Percentiles rank a stretch among this genome's conserved stretches.
Evolutionary conservation across 2,329 filamentous ascomycete species (phyloP).

Genomic region (Exophiala viscosa): DNA sequence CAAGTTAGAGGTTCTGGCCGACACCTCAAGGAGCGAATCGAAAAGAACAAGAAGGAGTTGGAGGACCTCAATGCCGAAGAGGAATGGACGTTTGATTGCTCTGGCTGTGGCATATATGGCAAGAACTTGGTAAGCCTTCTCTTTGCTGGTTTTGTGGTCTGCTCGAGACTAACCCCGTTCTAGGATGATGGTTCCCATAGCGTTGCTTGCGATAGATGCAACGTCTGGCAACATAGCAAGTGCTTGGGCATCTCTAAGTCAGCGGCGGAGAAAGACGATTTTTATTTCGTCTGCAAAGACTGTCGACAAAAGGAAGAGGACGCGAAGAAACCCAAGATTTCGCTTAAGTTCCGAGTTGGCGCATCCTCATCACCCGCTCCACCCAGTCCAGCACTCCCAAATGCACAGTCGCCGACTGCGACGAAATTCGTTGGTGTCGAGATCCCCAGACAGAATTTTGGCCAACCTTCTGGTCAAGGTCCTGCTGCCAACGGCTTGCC

Average conservation of each 20-base stretch:
- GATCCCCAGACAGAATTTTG: conserved; percentile 1
- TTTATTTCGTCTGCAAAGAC: conserved; percentile 77
- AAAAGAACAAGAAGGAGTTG: conserved; percentile 72
- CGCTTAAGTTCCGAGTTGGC: conserved; percentile 56
- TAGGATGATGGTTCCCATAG: conserved; percentile 89
- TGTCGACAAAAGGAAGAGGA: conserved; percentile 69
- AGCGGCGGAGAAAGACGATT: conserved; percentile 79
- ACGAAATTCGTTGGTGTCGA: conserved; percentile 17
- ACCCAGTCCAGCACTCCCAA: conserved; percentile 15
- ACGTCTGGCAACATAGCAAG: conserved; percentile 94
- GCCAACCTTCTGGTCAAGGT: conserved; percentile 4
- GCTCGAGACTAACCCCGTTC: conserved; percentile 26
- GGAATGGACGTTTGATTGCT: conserved; percentile 91
- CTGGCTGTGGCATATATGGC: conserved; percentile 80
- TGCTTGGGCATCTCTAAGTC: conserved; percentile 76
- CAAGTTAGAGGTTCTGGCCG: conserved; percentile 69
- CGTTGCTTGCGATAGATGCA: conserved; percentile 89
- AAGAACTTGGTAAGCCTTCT: conserved; percentile 61
- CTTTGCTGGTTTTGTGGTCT: background rate
- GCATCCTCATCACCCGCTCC: conserved; percentile 28
- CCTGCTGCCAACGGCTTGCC: conserved; percentile 26
- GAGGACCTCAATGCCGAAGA: conserved; percentile 71
- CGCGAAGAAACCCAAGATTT: conserved; percentile 58
- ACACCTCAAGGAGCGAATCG: conserved; percentile 75
- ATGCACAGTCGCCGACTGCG: conserved; percentile 2